A percentile compares a stretch with the other conserved stretches of the same genome.
These are phyloP conservation scores for Phlebiopsis flavidoalba DNA, from an alignment of 768 basidiomycete genomes.

Conservation along the genomic window DNA sequence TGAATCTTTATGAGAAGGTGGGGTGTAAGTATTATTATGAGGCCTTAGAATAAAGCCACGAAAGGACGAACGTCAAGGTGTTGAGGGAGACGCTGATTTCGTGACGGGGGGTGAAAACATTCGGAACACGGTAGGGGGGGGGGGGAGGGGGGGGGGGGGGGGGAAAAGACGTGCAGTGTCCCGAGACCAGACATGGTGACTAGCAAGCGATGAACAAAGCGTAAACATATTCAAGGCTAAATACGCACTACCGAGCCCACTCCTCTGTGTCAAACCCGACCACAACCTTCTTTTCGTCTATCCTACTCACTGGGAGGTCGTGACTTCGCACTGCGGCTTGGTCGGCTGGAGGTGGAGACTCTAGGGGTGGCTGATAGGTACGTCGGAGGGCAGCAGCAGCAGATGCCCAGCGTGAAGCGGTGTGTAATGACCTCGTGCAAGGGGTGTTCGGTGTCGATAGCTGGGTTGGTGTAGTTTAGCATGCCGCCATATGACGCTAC, in stretches of 20 bases:
- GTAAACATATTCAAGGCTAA: background rate
- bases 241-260: conserved; percentile 74
- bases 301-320: conserved; percentile 32
- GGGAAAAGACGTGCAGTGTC: too few relatives aligned
- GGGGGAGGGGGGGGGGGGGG: too few relatives aligned
- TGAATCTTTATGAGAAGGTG: conserved; percentile 66
- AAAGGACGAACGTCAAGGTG: conserved; percentile 59
- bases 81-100: conserved; percentile 86
- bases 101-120: conserved; percentile 83
- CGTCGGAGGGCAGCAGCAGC: conserved; percentile 12
- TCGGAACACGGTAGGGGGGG: conserved; percentile 76
- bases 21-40: background rate
- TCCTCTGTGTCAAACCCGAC: conserved; percentile 68
- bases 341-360: background rate
- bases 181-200: conserved; percentile 87
- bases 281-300: conserved; percentile 56
- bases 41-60: background rate
- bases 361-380: background rate
- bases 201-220: conserved; percentile 25
- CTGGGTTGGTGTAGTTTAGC: background rate
- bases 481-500: background rate
- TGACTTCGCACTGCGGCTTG: background rate
- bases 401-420: background rate
- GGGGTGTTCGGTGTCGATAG: background rate
- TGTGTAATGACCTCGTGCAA: background rate